These are phyloP conservation scores for Plenodomus lindquistii DNA, from an alignment of 2,329 filamentous ascomycete species.

Conservation along the genomic window DNA sequence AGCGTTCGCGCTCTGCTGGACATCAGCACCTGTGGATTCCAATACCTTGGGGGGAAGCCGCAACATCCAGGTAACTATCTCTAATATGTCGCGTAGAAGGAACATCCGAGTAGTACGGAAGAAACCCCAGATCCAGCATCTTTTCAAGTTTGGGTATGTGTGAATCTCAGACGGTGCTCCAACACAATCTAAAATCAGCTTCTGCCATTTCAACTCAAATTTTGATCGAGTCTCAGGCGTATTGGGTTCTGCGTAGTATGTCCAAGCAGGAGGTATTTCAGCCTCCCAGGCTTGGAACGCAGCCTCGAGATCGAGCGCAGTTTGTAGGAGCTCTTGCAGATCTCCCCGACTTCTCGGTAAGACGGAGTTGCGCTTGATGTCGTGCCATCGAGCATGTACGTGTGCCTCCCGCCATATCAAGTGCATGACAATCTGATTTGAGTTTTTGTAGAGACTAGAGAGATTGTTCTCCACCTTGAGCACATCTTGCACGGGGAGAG, in stretches of 20 bases:
- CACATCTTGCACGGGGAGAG: conserved; percentile 24
- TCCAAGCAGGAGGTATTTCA: conserved; percentile 20
- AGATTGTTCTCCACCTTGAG: conserved; percentile 13
- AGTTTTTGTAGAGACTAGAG: conserved; percentile 24
- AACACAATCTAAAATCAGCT: conserved; percentile 22
- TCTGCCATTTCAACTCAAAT: conserved; percentile 28
- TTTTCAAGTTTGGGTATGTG: conserved; percentile 24
- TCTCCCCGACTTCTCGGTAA: conserved; percentile 22
- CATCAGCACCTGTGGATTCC: background rate
- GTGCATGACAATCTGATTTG: conserved; percentile 25
- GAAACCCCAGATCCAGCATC: conserved; percentile 34
- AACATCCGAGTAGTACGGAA: conserved; percentile 35
- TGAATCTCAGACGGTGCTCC: conserved; percentile 36
- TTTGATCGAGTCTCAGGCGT: conserved; percentile 21
- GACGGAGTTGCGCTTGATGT: conserved; percentile 21
- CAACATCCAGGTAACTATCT: conserved; percentile 39
- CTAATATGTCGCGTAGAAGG: conserved; percentile 31
- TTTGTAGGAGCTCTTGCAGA: conserved; percentile 24
- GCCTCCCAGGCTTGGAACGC: conserved; percentile 34
- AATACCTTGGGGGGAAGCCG: conserved; percentile 12
- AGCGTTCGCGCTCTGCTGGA: conserved; percentile 1
- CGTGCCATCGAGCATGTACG: conserved; percentile 34
- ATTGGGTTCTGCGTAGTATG: conserved; percentile 25
- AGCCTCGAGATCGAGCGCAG: conserved; percentile 28
- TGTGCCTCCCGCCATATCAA: conserved; percentile 28